phyloP scores from a whole-genome alignment of 495 filamentous ascomycete species.

The Penicillium lagena region DNA sequence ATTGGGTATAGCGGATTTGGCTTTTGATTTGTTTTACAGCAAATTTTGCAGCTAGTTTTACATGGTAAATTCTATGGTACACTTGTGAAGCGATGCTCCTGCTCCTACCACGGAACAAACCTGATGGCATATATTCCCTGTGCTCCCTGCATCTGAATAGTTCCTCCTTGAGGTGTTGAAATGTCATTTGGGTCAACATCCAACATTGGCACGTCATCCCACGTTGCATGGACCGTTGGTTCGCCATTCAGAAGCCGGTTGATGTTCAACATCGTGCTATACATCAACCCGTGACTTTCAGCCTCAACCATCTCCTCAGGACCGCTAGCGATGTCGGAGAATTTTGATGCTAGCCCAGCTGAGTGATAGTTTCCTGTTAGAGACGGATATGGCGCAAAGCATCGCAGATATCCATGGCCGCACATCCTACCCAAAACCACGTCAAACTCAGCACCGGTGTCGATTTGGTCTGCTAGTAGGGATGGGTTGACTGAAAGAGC shows the following conservation, averaged over 20 bases:
- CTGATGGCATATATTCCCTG: too few species aligned
- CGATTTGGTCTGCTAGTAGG: too few species aligned
- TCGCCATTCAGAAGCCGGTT: conserved; percentile 12
- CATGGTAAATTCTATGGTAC: too few species aligned
- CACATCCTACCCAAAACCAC: conserved; percentile 45
- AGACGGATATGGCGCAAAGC: conserved; percentile 40
- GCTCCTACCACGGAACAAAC: too few species aligned
- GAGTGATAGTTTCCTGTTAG: conserved; percentile 40
- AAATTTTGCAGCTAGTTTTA: too few species aligned
- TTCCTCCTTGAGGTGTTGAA: too few species aligned
- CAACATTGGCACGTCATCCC: conserved; percentile 9
- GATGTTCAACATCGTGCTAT: conserved; percentile 44
- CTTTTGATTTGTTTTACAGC: too few species aligned
- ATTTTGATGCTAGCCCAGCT: conserved; percentile 27
- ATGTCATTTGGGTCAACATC: too few species aligned
- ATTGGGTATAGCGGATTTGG: too few species aligned
- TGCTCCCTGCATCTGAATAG: too few species aligned
- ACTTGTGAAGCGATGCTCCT: too few species aligned
- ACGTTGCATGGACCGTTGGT: conserved; percentile 10
- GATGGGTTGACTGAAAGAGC: conserved; percentile 33
- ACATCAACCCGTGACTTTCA: conserved; percentile 20
- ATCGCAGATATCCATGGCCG: conserved; percentile 27
- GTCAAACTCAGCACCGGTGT: conserved; percentile 35
- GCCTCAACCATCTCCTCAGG: too few species aligned
- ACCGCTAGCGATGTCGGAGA: conserved; percentile 32